Evolutionary conservation across 208 protist species (phyloP).

Genomic region (Leishmania major): DNA sequence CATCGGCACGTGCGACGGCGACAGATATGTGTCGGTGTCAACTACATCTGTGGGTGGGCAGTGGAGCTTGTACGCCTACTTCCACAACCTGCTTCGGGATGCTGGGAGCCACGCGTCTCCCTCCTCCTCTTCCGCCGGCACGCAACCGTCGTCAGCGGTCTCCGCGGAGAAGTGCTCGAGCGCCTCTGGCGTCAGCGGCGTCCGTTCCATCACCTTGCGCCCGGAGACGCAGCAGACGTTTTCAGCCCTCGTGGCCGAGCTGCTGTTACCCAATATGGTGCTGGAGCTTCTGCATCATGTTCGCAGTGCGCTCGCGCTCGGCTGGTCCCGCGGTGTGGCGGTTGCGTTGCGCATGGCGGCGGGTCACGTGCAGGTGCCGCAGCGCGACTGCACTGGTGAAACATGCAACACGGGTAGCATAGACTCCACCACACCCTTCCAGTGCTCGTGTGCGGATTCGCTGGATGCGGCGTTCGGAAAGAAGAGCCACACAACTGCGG

Average conservation of each 20-base stretch:
- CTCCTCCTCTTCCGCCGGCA: not conserved
- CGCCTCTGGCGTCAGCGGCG: not conserved
- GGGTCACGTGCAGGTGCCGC: not conserved
- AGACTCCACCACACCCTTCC: not conserved
- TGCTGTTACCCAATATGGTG: constrained; percentile 27
- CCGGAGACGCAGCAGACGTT: constrained; percentile 12
- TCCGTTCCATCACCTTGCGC: not conserved
- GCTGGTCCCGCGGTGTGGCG: constrained; percentile 2
- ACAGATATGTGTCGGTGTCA: not conserved
- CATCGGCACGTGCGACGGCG: not conserved
- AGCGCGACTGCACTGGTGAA: not conserved
- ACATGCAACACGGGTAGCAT: not conserved
- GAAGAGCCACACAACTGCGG: too few relatives aligned
- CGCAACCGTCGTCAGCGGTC: not conserved
- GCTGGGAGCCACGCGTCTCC: not conserved
- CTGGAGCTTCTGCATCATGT: constrained; percentile 12
- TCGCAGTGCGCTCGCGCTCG: not conserved
- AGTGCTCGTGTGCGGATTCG: not conserved
- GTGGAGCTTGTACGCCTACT: not conserved
- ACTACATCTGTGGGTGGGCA: not conserved
- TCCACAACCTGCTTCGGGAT: not conserved
- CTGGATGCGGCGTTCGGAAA: not conserved
- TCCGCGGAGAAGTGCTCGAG: not conserved
- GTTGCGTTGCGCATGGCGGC: not conserved
- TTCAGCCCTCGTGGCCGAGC: constrained; percentile 17